Base-by-base conservation (phyloP, 345 rosid genomes). In the Zanthoxylum bungeanum region DNA sequence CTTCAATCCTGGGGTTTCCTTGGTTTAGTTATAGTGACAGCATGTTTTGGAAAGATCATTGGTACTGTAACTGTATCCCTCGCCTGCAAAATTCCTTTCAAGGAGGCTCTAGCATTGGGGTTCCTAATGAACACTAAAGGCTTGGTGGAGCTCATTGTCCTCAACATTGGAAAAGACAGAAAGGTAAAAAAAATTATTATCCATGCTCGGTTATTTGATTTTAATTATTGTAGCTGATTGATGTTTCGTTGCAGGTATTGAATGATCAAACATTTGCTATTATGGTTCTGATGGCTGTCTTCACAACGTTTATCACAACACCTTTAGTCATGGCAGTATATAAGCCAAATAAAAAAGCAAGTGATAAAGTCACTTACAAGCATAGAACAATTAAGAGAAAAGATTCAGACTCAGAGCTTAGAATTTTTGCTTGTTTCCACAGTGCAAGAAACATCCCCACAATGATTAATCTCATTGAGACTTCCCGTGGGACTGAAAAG, bases 101-200 rank as follows among this genome's bases (percentile, higher is more conserved):
- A 40, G 52, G 98, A 92, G 68, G 77, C 92, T 11, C 42, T 86
- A 14, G 82, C 93, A 22, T 73, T 90, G 2, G 96, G 96, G 11
- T 82, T 92, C 71, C 72, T 90, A 36, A 90, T 92, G 96, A 92
- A 90, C 67, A 90, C 94, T 1, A 90, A 89, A 75, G 94, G 98
- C 24, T 73, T 92, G 81, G 97, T 94, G 57, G 98, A 92, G 78
- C 91, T 94, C 71, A 88, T 94, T 71, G 92, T 92, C 62, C 92
- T 92, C 65, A 92, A 92, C 79, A 90, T 90, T 40, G 96, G 92
- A 21, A 90, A 83, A 81, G 96, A 92, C 64, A 79, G 92, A 75
- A 83, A 85, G 90, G 91, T 89, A 31, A 8, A 73, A 28, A n/a
- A 30, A 25, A 10, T 34, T 14, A n/a, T n/a, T 19, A 21, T 25